A percentile compares a stretch with the other conserved stretches of the same genome.
Evolutionary conservation across 352 stramenopile species (phyloP).

Genomic region (Phytophthora kernoviae): DNA sequence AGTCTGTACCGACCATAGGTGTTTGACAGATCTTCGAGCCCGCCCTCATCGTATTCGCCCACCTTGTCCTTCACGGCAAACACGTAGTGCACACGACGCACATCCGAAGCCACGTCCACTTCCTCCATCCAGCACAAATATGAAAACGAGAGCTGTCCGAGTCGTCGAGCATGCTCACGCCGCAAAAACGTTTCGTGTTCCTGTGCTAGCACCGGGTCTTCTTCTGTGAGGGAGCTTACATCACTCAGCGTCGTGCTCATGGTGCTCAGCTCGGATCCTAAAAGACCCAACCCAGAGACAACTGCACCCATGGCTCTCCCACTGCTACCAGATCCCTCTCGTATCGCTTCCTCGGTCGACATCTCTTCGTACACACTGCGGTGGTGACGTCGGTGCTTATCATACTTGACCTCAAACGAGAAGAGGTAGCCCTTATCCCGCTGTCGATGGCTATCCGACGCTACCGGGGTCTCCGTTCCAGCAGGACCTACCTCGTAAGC

Average conservation of each 20-base stretch:
- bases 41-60: conserved; percentile 32
- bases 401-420: conserved; percentile 76
- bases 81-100: conserved; percentile 73
- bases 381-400: conserved; percentile 24
- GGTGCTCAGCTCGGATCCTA: conserved; percentile 47
- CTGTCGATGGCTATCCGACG: conserved; percentile 51
- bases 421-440: conserved; percentile 79
- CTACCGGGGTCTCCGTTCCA: not conserved
- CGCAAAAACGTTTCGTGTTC: conserved; percentile 48
- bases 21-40: conserved; percentile 8
- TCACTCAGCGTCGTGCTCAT: conserved; percentile 64
- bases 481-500: conserved; percentile 60
- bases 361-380: conserved; percentile 9
- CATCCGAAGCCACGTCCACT: conserved; percentile 57
- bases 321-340: conserved; percentile 9
- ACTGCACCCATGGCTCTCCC: conserved; percentile 16
- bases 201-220: conserved; percentile 31
- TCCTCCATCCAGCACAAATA: conserved; percentile 83
- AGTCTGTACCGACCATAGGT: conserved; percentile 25
- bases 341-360: conserved; percentile 12
- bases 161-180: conserved; percentile 46
- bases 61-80: conserved; percentile 47
- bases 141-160: conserved; percentile 47
- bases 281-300: conserved; percentile 26
- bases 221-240: conserved; percentile 52